Evolutionary conservation across 129 eudicot genomes (phyloP), one percentile per base, ranked within the genome.

Genomic region (Saussurea involucrata): DNA sequence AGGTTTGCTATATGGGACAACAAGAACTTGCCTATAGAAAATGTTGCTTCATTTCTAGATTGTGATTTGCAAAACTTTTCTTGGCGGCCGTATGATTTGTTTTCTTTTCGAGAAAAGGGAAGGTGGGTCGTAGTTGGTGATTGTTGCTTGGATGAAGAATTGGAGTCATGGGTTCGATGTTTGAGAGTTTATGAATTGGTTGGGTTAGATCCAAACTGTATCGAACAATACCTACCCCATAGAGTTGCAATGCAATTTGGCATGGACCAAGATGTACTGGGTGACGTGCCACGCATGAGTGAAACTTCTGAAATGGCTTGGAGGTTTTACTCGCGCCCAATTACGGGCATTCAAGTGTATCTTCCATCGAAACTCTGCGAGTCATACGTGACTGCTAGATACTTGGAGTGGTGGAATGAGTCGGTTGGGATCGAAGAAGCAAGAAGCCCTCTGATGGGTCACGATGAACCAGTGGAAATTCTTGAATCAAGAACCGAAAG

Each of bases 221-320:
- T 69, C 3, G 96, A 90, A 69, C 78, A 63, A 17, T 90, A 90
- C 32, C 79, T 69, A 18, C 96, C 96, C 0, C 90, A 90, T 79
- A 68, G 96, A 55, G 87, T 87, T 4, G 88, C 96, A 3, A 83
- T 85, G 92, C 96, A 87, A 27, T 90, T 90, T 85, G 96, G 92
- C 0, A 60, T 72, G 37, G 90, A 87, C 78, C 96, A 90, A 53
- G 92, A 90, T 72, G 58, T 90, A 69, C 91, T 85, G 3, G 82
- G 73, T 18, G 63, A 67, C 10, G 81, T 80, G 24, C 36, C 24
- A 8, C 76, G 53, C 22, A 24, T 68, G 0, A 46, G 72, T 21
- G 34, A 1, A 21, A 63, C 28, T 24, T 63, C 66, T 2, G 12
- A 85, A 81, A 15, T 61, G 10, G 87, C 86, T 6, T 87, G 83